Percentiles rank a stretch among this genome's conserved stretches.
These are phyloP conservation scores for Cladosporium colombiae DNA, from an alignment of 2,329 filamentous ascomycete genomes.

Conservation along the genomic window DNA sequence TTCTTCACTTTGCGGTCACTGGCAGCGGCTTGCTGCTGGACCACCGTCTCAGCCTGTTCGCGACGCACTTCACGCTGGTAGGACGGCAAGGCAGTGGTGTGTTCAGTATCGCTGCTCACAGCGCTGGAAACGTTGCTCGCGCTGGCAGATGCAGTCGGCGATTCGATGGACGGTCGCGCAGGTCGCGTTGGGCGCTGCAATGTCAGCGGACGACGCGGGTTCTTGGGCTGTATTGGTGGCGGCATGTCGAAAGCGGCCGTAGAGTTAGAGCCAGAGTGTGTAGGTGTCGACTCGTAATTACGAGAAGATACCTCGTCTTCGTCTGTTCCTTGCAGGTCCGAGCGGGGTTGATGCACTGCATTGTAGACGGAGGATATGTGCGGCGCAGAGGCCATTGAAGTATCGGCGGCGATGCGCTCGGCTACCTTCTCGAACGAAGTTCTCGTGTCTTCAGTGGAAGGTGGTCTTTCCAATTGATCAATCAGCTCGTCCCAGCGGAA, in stretches of 20 bases:
- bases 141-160: constrained; percentile 26
- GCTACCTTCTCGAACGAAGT: constrained; percentile 29
- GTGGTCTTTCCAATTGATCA: constrained; percentile 42
- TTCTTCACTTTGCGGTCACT: constrained; percentile 40
- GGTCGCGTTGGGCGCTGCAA: constrained; percentile 25
- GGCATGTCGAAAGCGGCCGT: constrained; percentile 17
- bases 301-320: constrained; percentile 22
- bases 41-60: constrained; percentile 34
- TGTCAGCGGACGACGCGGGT: constrained; percentile 26
- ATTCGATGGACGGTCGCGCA: constrained; percentile 14
- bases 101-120: constrained; percentile 38
- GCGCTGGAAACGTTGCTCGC: constrained; percentile 35
- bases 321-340: constrained; percentile 26
- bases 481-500: constrained; percentile 57
- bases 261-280: constrained; percentile 16
- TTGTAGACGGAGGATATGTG: constrained; percentile 12
- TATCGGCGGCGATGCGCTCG: constrained; percentile 33
- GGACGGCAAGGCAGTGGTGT: constrained; percentile 37
- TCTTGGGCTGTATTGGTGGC: constrained; percentile 19
- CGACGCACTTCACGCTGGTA: constrained; percentile 38
- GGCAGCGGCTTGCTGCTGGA: constrained; percentile 32
- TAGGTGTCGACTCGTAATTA: constrained; percentile 22
- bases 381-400: constrained; percentile 31
- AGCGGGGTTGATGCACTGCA: constrained; percentile 8
- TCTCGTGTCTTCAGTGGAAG: constrained; percentile 29